phyloP scores from a whole-genome alignment of 192 early-diverging fungal genomes.

The Glomus cerebriforme region DNA sequence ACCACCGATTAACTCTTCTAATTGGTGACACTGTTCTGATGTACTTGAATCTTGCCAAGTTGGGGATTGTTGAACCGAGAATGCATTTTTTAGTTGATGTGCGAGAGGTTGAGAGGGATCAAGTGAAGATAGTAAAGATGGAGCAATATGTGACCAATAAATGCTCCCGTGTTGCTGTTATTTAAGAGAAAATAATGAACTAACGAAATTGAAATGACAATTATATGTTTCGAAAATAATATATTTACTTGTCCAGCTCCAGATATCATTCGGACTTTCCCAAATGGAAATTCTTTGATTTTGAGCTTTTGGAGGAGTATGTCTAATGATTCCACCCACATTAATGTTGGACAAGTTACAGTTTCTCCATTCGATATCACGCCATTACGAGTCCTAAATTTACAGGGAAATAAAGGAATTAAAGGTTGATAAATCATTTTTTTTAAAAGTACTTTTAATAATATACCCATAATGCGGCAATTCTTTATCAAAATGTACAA shows the following conservation, averaged over 20 bases:
- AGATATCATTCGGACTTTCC: constrained; percentile 54
- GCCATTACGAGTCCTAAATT: constrained; percentile 41
- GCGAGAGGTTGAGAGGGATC: constrained; percentile 38
- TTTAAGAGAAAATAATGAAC: background rate
- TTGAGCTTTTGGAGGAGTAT: constrained; percentile 55
- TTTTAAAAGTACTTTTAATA: constrained; percentile 14
- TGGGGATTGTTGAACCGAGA: constrained; percentile 65
- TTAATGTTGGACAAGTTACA: constrained; percentile 67
- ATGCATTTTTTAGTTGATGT: constrained; percentile 56
- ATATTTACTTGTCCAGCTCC: constrained; percentile 67
- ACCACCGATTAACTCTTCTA: constrained; percentile 69
- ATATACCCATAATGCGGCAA: constrained; percentile 55
- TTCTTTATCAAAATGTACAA: constrained; percentile 64
- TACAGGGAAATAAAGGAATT: background rate
- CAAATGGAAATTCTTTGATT: constrained; percentile 37
- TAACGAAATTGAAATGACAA: background rate
- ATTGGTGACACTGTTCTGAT: constrained; percentile 53
- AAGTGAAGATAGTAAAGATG: constrained; percentile 46
- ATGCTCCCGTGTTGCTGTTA: constrained; percentile 83
- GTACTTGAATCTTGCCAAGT: constrained; percentile 88
- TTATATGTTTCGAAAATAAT: background rate
- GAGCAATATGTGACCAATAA: constrained; percentile 65
- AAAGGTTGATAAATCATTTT: constrained; percentile 17
- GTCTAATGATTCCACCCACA: constrained; percentile 82
- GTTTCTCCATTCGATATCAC: constrained; percentile 49